phyloP scores from a whole-genome alignment of 352 stramenopile species.

The Aphanomyces euteiches region DNA sequence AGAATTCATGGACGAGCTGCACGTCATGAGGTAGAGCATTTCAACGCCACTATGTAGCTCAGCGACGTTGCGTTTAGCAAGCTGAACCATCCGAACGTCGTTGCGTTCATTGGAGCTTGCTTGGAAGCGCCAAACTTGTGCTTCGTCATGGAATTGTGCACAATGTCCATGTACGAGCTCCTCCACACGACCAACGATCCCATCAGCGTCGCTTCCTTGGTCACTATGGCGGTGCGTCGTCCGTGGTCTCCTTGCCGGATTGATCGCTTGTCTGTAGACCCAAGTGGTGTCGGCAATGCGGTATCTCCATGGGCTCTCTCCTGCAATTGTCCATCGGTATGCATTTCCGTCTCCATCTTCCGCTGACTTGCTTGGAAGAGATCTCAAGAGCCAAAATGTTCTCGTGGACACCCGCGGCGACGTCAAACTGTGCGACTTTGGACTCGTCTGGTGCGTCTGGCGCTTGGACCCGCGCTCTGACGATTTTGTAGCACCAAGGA shows the following conservation, averaged over 20 bases:
- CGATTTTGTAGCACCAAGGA: constrained; percentile 53
- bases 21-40: constrained; percentile 75
- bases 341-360: not conserved
- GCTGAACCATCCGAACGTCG: constrained; percentile 53
- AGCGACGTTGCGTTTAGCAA: constrained; percentile 20
- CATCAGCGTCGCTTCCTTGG: constrained; percentile 29
- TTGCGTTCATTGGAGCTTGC: constrained; percentile 51
- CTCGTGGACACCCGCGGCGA: constrained; percentile 62
- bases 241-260: not conserved
- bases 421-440: constrained; percentile 92
- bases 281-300: constrained; percentile 81
- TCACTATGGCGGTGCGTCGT: constrained; percentile 37
- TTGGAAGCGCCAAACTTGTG: constrained; percentile 53
- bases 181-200: constrained; percentile 40
- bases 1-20: constrained; percentile 92
- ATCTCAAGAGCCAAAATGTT: constrained; percentile 90
- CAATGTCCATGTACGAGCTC: constrained; percentile 52
- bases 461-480: not conserved
- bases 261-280: constrained; percentile 38
- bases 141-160: constrained; percentile 72
- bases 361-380: constrained; percentile 34
- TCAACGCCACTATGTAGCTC: constrained; percentile 20
- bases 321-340: constrained; percentile 84
- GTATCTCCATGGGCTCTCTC: constrained; percentile 78
- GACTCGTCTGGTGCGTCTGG: constrained; percentile 54